A percentile compares a stretch with the other conserved stretches of the same genome.
These are phyloP conservation scores for Xerophyta viscosa DNA, from an alignment of 106 monocot genomes.

Conservation along the genomic window DNA sequence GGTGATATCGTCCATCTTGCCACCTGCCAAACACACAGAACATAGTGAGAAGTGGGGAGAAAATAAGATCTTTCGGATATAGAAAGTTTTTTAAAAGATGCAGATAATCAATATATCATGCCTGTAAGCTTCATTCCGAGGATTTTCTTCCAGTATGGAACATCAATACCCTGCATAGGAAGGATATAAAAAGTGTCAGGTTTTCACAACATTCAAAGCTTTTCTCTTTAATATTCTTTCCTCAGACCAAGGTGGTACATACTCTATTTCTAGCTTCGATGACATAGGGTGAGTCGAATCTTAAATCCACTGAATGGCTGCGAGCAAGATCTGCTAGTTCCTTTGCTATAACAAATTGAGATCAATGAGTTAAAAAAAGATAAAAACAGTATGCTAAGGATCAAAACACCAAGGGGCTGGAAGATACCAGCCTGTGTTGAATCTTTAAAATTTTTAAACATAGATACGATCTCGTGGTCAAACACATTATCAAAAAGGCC, in stretches of 20 bases:
- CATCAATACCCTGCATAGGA: conserved; percentile 73
- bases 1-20: conserved; percentile 89
- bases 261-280: conserved; percentile 76
- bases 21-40: conserved; percentile 32
- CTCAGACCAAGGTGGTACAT: too few species aligned
- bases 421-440: conserved; percentile 43
- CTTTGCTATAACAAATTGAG: conserved; percentile 46
- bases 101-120: not conserved
- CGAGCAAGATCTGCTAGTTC: conserved; percentile 62
- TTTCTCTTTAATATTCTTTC: too few species aligned
- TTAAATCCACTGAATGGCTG: conserved; percentile 60
- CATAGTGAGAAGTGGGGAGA: conserved; percentile 2
- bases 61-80: not conserved
- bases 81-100: too few species aligned
- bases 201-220: too few species aligned
- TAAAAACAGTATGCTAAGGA: not conserved
- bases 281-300: conserved; percentile 78
- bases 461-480: conserved; percentile 67
- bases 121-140: conserved; percentile 82
- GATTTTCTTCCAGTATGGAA: conserved; percentile 71
- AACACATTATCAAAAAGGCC: conserved; percentile 91
- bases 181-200: too few species aligned
- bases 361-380: conserved; percentile 3
- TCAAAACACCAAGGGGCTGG: not conserved
- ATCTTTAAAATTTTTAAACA: conserved; percentile 34